Evolutionary conservation across 2,329 filamentous ascomycete genomes (phyloP).

Genomic region (Mollisiaceae sp.): DNA sequence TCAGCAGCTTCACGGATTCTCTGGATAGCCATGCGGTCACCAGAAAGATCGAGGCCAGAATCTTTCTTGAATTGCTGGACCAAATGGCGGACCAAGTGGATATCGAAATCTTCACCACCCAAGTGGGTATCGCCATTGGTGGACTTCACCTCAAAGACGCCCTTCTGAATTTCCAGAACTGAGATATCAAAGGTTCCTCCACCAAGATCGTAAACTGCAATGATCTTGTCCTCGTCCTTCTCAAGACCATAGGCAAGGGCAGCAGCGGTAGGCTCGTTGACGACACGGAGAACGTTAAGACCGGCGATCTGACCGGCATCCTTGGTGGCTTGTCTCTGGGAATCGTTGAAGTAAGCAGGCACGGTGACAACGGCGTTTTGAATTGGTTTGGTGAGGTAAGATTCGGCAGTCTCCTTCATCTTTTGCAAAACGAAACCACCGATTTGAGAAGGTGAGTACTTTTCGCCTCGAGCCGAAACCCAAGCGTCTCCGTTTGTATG

Average conservation of each 20-base stretch:
- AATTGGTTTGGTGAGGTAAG: constrained; percentile 85
- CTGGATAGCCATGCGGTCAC: constrained; percentile 97
- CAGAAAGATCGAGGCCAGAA: constrained; percentile 85
- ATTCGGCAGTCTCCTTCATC: constrained; percentile 99
- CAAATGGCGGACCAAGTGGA: constrained; percentile 89
- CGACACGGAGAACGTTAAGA: constrained; percentile 94
- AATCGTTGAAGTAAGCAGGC: constrained; percentile 98
- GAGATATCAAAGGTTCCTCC: constrained; percentile 99
- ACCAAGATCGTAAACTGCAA: constrained; percentile 97
- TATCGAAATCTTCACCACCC: constrained; percentile 98
- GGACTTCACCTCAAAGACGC: constrained; percentile 98
- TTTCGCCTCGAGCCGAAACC: constrained; percentile 91
- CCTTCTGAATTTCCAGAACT: constrained; percentile 94
- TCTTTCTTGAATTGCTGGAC: constrained; percentile 97
- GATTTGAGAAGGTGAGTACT: constrained; percentile 98
- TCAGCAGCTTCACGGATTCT: constrained; percentile 98
- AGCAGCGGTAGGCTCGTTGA: constrained; percentile 97
- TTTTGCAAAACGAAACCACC: constrained; percentile 96
- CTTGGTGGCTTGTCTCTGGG: constrained; percentile 97
- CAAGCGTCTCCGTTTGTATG: constrained; percentile 96
- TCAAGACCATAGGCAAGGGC: constrained; percentile 95
- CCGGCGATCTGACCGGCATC: constrained; percentile 96
- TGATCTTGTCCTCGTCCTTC: constrained; percentile 87
- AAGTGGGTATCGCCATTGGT: constrained; percentile 99
- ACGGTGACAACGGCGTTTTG: constrained; percentile 98